Evolutionary conservation across 345 rosid genomes (phyloP), one percentile per base, ranked within the genome.

Genomic region (Alliaria petiolata): DNA sequence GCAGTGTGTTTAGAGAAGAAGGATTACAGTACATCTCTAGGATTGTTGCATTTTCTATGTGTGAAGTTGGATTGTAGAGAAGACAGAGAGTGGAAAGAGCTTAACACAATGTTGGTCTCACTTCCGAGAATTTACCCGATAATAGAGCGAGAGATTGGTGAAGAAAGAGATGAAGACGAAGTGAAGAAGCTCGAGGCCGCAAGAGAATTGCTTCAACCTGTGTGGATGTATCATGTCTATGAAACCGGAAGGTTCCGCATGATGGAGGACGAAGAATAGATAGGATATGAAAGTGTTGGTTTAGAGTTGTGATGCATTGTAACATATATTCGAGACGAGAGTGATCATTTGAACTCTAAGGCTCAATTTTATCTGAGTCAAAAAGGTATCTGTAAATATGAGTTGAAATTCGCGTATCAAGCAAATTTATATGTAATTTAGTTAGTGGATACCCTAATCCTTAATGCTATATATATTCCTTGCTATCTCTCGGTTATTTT

Each of bases 201-300:
- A 28, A 86, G 80, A 70, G 81, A 67, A 6, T 74, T 91, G 85
- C 95, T 95, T 28, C 87, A 86, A 70, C 93, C 96, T 64, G 80
- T 91, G 70, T 95, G 97, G 99, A 67, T 82, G 75, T 85, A 89
- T 70, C 96, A 89, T 80, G 79, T 85, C 61, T 84, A 84, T 77
- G 97, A 91, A 84, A 87, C 90, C 1, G 86, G 83, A 51, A 88
- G 88, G 81, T 85, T 86, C 68, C 71, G 82, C 4, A 76, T 61
- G 72, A 74, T 67, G 81, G 85, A 85, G 59, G 85, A 83, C 40
- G 73, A 75, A 43, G 55, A 74, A 67, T 80, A 84, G 76, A 56
- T 34, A 13, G 12, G 62, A 36, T 25, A 15, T 12, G n/a, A 12
- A 56, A 4, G 61, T 52, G 43, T 62, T 39, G 34, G 43, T 57